Evolutionary conservation across 257 asterid species (phyloP), one percentile per base, ranked within the genome.

Genomic region (Solanum dulcamara): DNA sequence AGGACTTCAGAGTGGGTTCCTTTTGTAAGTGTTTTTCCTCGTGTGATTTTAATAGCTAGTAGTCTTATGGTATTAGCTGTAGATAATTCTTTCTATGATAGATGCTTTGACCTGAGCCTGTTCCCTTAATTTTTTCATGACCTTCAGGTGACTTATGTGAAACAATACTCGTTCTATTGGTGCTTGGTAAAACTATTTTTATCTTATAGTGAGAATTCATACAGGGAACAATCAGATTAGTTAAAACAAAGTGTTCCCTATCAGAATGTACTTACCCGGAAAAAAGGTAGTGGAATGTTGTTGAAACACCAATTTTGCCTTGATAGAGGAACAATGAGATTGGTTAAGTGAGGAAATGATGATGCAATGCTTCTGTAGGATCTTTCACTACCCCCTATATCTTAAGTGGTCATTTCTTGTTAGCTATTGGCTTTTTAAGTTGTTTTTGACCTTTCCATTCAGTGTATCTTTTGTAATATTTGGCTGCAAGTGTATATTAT

Each of bases 1-100:
- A 93, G 94, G 90, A 94, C 97, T 72, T 88, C 91, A 8, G 98
- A 93, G 80, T 96, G 99, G 99, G 91, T 91, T 33, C 92, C 97
- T 75, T 91, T 88, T 90, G 99, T 94, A 93, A 91, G 98, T 92
- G 62, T 80, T 59, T 80, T 84, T 87, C 82, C 55, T 18, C 75
- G 42, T 74, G n/a, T 80, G 57, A 79, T 33, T 17, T 51, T 8
- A 42, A 38, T 74, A 42, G 59, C 81, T 42, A 24, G 59, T 24
- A 42, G 24, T 20, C 68, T 9, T 57, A 32, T 24, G 42, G 48
- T 18, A 42, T 81, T 80, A 32, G 81, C 81, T 24, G 38, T 30
- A 79, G 6, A 79, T 20, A 48, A 50, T 79, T 48, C 44, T 26
- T 75, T 44, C 38, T 44, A 4, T 75, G 40, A 15, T 44, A 28